Percentiles rank a stretch among this genome's conserved stretches.
Evolutionary conservation across 1,139 yeast genomes (phyloP).

Genomic region (Suhomyces atakaporum): DNA sequence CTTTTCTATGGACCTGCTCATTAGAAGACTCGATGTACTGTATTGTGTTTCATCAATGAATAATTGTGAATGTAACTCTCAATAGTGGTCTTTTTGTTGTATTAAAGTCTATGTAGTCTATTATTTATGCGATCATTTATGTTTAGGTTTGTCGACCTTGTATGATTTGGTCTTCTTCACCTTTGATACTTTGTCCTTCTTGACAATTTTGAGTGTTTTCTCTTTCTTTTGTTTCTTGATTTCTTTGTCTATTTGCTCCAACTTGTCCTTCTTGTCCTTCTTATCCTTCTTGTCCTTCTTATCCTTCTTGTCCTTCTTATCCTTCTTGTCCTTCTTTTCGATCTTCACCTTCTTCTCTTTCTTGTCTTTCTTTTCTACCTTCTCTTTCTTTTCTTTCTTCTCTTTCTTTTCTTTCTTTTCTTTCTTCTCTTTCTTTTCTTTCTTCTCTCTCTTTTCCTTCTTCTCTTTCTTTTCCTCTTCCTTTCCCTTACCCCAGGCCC

Average conservation of each 20-base stretch:
- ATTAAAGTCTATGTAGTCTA: background rate
- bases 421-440: constrained; percentile 11
- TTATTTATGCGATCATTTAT: constrained; percentile 2
- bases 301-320: constrained; percentile 10
- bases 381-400: constrained; percentile 9
- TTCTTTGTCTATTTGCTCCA: constrained; percentile 9
- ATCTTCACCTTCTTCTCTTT: constrained; percentile 13
- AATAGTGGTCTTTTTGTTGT: background rate
- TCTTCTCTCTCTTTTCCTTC: constrained; percentile 10
- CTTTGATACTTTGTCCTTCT: constrained; percentile 16
- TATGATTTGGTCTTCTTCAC: constrained; percentile 9
- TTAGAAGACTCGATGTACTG: too few species aligned
- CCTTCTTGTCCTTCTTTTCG: constrained; percentile 15
- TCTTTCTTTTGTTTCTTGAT: constrained; percentile 19
- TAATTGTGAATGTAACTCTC: too few species aligned
- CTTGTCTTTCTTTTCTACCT: constrained; percentile 15
- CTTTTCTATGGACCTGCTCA: too few species aligned
- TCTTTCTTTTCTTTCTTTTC: constrained; percentile 11
- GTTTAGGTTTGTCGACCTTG: constrained; percentile 4
- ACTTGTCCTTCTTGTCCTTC: constrained; percentile 13
- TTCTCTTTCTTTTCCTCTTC: constrained; percentile 12
- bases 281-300: constrained; percentile 12
- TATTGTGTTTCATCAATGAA: too few species aligned
- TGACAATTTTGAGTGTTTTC: constrained; percentile 11
- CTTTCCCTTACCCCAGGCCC: constrained; percentile 10